A percentile compares a stretch with the other conserved stretches of the same genome.
phyloP scores from a whole-genome alignment of 75 land plant genomes.

The Pinus taeda region DNA sequence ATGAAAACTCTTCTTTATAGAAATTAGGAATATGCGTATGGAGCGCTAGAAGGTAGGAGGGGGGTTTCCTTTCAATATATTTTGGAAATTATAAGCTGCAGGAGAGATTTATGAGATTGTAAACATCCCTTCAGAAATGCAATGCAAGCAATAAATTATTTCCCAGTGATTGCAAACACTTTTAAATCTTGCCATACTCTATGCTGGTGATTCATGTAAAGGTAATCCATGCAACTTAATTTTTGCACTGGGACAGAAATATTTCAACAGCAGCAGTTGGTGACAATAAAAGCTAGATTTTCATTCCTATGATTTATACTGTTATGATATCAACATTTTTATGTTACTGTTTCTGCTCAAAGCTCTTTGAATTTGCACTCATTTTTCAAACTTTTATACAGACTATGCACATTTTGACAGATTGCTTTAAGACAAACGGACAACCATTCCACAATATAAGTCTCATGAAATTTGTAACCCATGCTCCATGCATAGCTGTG shows the following conservation, averaged over 20 bases:
- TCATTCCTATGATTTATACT: not conserved
- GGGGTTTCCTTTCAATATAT: no score
- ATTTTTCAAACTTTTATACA: no score
- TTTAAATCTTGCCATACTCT: not conserved
- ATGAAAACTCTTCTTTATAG: no score
- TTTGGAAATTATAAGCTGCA: not conserved
- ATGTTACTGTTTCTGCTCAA: not conserved
- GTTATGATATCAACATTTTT: not conserved
- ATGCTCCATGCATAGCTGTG: not conserved
- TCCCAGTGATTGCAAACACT: not conserved
- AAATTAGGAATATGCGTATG: no score
- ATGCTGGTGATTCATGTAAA: not conserved
- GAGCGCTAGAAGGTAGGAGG: no score
- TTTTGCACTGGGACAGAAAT: not conserved
- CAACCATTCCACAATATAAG: not conserved
- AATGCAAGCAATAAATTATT: not conserved
- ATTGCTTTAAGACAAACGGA: not conserved
- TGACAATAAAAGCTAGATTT: no score
- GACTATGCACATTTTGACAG: not conserved
- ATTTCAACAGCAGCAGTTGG: no score
- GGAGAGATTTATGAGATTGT: not conserved
- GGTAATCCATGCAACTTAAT: not conserved
- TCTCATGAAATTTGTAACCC: not conserved
- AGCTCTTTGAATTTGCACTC: no score
- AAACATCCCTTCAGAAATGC: not conserved